These are phyloP conservation scores for Phaffia australis DNA, from an alignment of 768 basidiomycete species.

Conservation along the genomic window DNA sequence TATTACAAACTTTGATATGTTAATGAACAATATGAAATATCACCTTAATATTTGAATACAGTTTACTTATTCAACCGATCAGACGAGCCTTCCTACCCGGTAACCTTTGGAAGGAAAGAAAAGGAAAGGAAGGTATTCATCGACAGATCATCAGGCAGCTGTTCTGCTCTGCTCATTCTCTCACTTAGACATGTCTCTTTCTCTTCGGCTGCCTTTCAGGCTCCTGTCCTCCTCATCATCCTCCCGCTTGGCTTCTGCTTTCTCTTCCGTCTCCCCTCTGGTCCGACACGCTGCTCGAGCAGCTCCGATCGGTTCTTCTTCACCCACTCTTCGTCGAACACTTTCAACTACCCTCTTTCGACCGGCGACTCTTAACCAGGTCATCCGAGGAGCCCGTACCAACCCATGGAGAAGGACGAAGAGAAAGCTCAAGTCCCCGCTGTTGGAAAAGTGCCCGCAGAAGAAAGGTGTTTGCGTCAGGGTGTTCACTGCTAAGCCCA, in stretches of 20 bases:
- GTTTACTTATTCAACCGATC: too few relatives aligned
- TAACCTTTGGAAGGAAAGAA: too few relatives aligned
- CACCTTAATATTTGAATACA: too few relatives aligned
- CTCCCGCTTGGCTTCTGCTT: not conserved
- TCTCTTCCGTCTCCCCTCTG: not conserved
- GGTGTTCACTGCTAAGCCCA: constrained; percentile 63
- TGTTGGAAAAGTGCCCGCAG: constrained; percentile 69
- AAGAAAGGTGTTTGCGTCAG: constrained; percentile 83
- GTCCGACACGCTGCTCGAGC: not conserved
- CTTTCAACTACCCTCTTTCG: constrained; percentile 28
- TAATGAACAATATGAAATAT: too few relatives aligned
- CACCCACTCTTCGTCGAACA: constrained; percentile 12
- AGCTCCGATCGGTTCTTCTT: constrained; percentile 2
- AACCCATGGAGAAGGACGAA: constrained; percentile 22
- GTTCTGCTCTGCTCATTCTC: not conserved
- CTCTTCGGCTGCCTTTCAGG: not conserved
- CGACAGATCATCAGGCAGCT: too few relatives aligned
- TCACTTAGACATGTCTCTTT: not conserved
- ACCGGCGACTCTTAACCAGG: constrained; percentile 70
- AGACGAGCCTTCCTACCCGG: too few relatives aligned
- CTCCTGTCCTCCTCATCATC: not conserved
- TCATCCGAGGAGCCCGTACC: constrained; percentile 59
- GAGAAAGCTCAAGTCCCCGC: constrained; percentile 50
- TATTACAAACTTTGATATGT: too few relatives aligned
- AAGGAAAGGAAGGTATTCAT: too few relatives aligned